Base-by-base conservation (phyloP, 2,329 filamentous ascomycete species). In the Alternaria burnsii region DNA sequence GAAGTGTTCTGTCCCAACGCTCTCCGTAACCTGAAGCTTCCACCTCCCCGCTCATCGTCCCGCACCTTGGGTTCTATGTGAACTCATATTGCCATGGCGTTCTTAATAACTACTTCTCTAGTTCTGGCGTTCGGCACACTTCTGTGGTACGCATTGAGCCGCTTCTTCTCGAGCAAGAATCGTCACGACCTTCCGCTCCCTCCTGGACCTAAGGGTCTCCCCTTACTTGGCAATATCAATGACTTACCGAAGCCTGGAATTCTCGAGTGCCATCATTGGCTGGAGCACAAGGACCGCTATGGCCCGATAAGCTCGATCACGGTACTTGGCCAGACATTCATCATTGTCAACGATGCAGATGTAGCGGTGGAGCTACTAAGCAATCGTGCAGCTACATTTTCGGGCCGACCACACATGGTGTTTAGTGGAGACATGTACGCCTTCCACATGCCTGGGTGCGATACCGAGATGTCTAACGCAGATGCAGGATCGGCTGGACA, bases 121-220 rank as follows among this genome's bases (percentile, higher is more conserved):
- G 30, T 48, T 2, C 30, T 48, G 4, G 46, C 22, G 4, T 16
- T 48, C 1, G 46, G 30, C 1, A 36, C 46, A 6, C 0, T 48
- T 0, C 3, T 36, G 1, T 3, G 36, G 1, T 48, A 48, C n/a
- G 22, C 30, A 34, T 20, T 48, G 20, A 24, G 18, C 1, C 46
- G 46, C 46, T 24, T 36, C 30, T n/a, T 48, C 1, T 24, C 34
- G 30, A 30, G 30, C 1, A 36, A n/a, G 8, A 36, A 24, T 12
- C 24, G 0, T 5, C 18, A 47, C 5, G 18, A 40, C 11, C 52
- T 60, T 14, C 71, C 72, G 1, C 72, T 84, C 0, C 85, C 84
- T 2, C 85, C 84, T 2, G 85, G 85, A 0, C 85, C 85, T 0
- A 82, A 75, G 42, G 78, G 78, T 0, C 65, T 82, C 7, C 83